Base-by-base conservation (phyloP, 352 stramenopile species). In the Globisporangium middletonii region DNA sequence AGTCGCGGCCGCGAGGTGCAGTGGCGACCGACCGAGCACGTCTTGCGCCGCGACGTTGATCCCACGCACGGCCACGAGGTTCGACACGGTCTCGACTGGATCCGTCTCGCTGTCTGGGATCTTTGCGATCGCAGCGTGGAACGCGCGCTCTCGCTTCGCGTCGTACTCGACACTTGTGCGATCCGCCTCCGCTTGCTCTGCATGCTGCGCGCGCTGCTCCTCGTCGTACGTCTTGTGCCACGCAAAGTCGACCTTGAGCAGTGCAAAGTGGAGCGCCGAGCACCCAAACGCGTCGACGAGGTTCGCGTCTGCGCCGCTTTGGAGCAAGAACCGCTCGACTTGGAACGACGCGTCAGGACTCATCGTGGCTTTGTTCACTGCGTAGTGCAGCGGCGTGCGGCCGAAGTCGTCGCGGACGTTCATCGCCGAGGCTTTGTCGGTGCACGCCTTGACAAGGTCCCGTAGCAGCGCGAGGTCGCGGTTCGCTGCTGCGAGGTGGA, bases 51-150 rank as follows among this genome's bases (percentile, higher is more conserved):
- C 60, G 0, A 85, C 37, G 16, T 82, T 60, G 43, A 88, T 67
- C 1, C 72, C 73, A 18, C 53, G 65, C 28, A 86, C 78, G 9
- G 75, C 70, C 3, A 68, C 70, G 15, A 92, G 59, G 53, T 88
- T 91, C 4, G 79, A 87, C 9, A 91, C 75, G 0, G 80, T 92
- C 57, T 92, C 83, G 2, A 92, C 82, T 0, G 83, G 83, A 65
- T 92, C 83, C 1, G 65, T 79, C 42, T 85, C 75, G 7, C 50
- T 58, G 1, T 37, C 38, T 8, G 76, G 76, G 30, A 92, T 82
- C 23, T 55, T 61, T 0, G 53, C 53, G 16, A 92, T 44, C 19
- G 63, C 63, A 11, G 73, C 62, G 18, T 65, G 43, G 37, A 88
- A 89, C 4, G 64, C 63, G 15, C 77, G 52, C 23, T 52, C 28